These are phyloP conservation scores for Cercis canadensis DNA, from an alignment of 306 rosid genomes.

Conservation along the genomic window DNA sequence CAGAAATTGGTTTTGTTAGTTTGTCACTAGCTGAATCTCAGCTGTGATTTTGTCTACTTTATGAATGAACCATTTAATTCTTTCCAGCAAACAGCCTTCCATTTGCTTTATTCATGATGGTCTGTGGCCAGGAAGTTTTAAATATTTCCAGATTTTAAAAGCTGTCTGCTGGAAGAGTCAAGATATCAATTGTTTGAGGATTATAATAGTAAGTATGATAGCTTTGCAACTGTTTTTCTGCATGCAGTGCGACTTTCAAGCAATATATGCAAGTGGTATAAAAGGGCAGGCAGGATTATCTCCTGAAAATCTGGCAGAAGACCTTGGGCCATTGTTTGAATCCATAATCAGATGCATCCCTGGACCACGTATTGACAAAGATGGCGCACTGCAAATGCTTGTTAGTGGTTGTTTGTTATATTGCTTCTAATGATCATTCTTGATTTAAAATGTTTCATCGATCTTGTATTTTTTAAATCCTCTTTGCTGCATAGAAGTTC, in stretches of 20 bases:
- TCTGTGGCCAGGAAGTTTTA: slow-evolving; percentile 7
- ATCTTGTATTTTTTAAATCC: slow-evolving; percentile 5
- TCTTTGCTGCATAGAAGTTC: slow-evolving; percentile 15
- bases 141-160: slow-evolving; percentile 16
- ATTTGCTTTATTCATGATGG: slow-evolving; percentile 14
- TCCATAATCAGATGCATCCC: slow-evolving; percentile 96
- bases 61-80: neutral
- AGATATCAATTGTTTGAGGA: slow-evolving; percentile 29
- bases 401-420: slow-evolving; percentile 57
- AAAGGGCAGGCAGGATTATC: slow-evolving; percentile 94
- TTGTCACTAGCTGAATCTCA: neutral
- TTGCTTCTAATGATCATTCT: slow-evolving; percentile 13
- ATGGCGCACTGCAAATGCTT: slow-evolving; percentile 97
- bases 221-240: slow-evolving; percentile 32
- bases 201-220: slow-evolving; percentile 5
- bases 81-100: neutral
- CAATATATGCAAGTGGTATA: slow-evolving; percentile 95
- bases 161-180: slow-evolving; percentile 15
- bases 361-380: slow-evolving; percentile 91
- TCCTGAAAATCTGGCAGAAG: slow-evolving; percentile 86
- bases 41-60: slow-evolving; percentile 6
- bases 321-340: slow-evolving; percentile 98
- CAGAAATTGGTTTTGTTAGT: slow-evolving; percentile 1
- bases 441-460: slow-evolving; percentile 9
- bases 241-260: slow-evolving; percentile 95